These are phyloP conservation scores for Melastoma candidum DNA, from an alignment of 441 rosid genomes.

Conservation along the genomic window DNA sequence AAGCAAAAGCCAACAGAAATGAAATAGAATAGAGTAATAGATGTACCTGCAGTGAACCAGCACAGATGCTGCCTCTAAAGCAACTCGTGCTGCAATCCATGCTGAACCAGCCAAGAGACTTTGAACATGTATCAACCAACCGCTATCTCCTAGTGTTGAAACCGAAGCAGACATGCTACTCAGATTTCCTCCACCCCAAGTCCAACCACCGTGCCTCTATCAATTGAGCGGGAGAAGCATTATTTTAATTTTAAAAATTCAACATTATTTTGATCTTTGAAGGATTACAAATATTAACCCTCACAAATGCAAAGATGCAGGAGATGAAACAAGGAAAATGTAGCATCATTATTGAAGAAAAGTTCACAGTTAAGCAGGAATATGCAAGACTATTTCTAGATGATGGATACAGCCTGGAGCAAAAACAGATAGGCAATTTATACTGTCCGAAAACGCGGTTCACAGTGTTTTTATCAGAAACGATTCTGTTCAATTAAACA, in stretches of 20 bases:
- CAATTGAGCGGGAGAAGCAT: constrained; percentile 8
- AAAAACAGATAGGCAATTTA: too few relatives aligned
- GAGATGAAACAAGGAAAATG: background rate
- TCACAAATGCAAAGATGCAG: too few relatives aligned
- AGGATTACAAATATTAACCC: too few relatives aligned
- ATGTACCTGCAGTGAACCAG: constrained; percentile 98
- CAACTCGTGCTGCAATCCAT: constrained; percentile 97
- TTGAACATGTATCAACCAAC: constrained; percentile 97
- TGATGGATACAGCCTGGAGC: background rate
- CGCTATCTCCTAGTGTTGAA: constrained; percentile 93
- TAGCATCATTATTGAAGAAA: background rate
- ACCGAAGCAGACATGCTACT: constrained; percentile 99
- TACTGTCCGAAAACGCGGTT: too few relatives aligned
- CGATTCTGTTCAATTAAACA: too few relatives aligned
- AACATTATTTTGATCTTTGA: too few relatives aligned
- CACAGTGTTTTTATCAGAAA: too few relatives aligned
- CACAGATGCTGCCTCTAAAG: constrained; percentile 88
- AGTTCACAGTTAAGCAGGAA: background rate
- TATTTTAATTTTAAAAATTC: too few relatives aligned
- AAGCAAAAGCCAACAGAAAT: too few relatives aligned
- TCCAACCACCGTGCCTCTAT: constrained; percentile 98
- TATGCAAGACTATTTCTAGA: background rate
- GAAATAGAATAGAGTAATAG: background rate
- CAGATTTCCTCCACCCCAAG: constrained; percentile 99
- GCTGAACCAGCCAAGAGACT: constrained; percentile 96